Base-by-base conservation (phyloP, 1,284 basidiomycete genomes). In the Sanghuangporus weigelae region DNA sequence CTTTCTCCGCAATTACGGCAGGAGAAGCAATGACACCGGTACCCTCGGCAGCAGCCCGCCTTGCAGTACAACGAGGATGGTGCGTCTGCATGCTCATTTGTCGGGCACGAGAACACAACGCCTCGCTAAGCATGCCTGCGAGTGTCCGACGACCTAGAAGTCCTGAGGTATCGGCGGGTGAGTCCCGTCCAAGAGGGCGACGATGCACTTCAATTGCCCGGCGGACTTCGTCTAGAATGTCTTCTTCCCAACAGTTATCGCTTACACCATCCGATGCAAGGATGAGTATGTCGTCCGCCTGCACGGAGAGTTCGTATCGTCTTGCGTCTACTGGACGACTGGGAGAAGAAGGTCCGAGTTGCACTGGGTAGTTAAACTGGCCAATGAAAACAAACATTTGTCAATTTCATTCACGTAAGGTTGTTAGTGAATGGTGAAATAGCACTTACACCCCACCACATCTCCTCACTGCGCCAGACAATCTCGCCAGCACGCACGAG, bases 171-270 rank as follows among this genome's bases (percentile, higher is more conserved):
- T 51, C 39, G 59, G 54, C 57, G 14, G 16, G 11, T 38, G 59
- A 48, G 19, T 62, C 62, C 36, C 60, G 42, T 16, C 66, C 59
- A 31, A 49, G 31, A 10, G 57, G 55, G n/a, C 21, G 44, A 21
- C 54, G 57, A 19, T 62, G 61, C 59, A 59, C 31, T 11, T 44
- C 46, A 21, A 51, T 48, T 21, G 49, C 62, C 42, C 63, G 23
- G 12, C 84, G 77, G 11, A 98, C 90, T 69, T 95, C 92, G 67
- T 97, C 95, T 12, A 98, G 77, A 31, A 98, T 90, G 67, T 98
- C 96, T 71, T 94, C 90, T 72, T 98, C 95, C 84, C 95, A 98
- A 57, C 98, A 77, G 71, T 98, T 98, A 75, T 98, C 96, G 71
- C 90, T 89, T 57, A 98, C 79, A 0, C 96, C 96, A 72, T 98